These are phyloP conservation scores for Phalaenopsis aphrodite DNA, from an alignment of 106 monocot genomes.

Conservation along the genomic window DNA sequence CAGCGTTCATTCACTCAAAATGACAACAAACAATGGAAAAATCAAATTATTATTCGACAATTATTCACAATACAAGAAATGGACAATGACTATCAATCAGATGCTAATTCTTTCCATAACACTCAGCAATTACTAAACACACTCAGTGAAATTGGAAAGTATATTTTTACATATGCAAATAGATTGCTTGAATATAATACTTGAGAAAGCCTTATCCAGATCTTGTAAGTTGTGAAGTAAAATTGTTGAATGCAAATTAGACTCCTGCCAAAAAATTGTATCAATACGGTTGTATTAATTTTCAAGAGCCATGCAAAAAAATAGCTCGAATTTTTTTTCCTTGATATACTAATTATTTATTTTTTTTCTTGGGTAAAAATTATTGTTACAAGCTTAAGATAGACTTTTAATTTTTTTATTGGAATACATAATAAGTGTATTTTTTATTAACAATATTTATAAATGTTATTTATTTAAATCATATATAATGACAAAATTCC, in stretches of 20 bases:
- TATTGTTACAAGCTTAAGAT: too few relatives aligned
- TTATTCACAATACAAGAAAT: conserved; percentile 37
- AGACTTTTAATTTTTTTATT: too few relatives aligned
- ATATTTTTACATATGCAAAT: neutral
- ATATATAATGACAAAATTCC: too few relatives aligned
- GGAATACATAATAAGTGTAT: too few relatives aligned
- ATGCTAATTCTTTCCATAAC: conserved; percentile 57
- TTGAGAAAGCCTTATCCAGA: neutral
- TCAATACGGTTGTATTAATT: neutral
- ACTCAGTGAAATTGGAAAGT: neutral
- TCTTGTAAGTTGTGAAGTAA: neutral
- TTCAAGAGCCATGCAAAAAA: neutral
- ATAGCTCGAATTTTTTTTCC: neutral
- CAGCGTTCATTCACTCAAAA: conserved; percentile 23
- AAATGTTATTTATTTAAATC: too few relatives aligned
- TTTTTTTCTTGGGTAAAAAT: too few relatives aligned
- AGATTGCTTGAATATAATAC: neutral
- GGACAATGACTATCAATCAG: conserved; percentile 50
- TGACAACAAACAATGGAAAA: conserved; percentile 52
- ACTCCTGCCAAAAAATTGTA: neutral
- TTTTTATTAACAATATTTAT: too few relatives aligned
- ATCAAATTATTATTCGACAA: conserved; percentile 38
- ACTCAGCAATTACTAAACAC: conserved; percentile 10
- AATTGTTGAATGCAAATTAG: neutral
- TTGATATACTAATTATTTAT: too few relatives aligned